Base-by-base conservation (phyloP, 2,329 filamentous ascomycete genomes). In the Diplodia sapinea region DNA sequence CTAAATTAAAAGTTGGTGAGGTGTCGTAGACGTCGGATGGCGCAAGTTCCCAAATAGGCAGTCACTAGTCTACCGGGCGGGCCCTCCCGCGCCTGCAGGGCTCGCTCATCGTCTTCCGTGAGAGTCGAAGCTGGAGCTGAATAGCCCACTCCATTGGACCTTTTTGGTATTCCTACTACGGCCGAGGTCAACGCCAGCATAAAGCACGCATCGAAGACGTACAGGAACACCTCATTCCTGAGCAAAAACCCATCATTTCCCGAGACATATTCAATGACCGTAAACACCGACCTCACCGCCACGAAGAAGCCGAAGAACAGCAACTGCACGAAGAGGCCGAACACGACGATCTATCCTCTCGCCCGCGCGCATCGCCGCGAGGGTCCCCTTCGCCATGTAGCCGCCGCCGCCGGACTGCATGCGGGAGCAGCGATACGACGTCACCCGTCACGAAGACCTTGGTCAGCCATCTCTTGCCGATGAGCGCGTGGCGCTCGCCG, bases 251-350 rank as follows among this genome's bases (percentile, higher is more conserved):
- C 84, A 23, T 76, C 70, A 29, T 79, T 76, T 0, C 83, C 83
- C 70, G 80, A 73, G 0, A 75, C 69, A 68, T 83, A 87, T 74
- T 86, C 84, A 8, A 80, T 72, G 8, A 86, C 75, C 38, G 84
- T 79, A 64, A 84, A 84, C 1, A 85, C 68, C 3, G 76, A 81
- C 36, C 85, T 68, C 51, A 76, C 66, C 69, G 77, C 70, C 68
- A 82, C 78, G 76, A 86, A 86, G 67, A 84, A 79, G 17, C 79
- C 75, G 73, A 86, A 86, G 71, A 84, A 83, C 65, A 79, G 57
- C 67, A 86, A 76, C 69, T 87, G 84, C 43, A 86, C 72, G 20
- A 82, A 76, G 4, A 87, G 77, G 1, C 84, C 84, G 8, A 72
- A 79, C n/a, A 86, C 73, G 50, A 86, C 79, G 64, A 86, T 76